phyloP scores from a whole-genome alignment of 2,329 filamentous ascomycete species.

The Penicillium brevicompactum region DNA sequence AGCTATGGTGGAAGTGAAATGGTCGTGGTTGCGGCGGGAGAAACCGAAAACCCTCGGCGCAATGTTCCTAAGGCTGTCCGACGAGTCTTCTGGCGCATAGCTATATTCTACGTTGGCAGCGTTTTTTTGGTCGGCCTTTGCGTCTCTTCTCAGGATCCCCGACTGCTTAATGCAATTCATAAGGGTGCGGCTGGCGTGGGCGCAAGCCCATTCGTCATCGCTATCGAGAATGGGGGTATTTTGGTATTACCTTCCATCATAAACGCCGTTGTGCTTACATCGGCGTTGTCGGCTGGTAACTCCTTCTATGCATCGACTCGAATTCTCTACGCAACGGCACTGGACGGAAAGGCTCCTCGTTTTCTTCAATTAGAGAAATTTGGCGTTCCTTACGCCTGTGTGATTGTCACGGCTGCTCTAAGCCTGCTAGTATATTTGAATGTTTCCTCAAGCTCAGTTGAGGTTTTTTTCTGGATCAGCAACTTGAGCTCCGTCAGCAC shows the following conservation, averaged over 20 bases:
- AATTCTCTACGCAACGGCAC: constrained; percentile 64
- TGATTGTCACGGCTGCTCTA: constrained; percentile 64
- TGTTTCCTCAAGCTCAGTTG: constrained; percentile 62
- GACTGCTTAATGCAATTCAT: constrained; percentile 46
- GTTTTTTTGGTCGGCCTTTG: constrained; percentile 51
- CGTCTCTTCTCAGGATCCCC: constrained; percentile 49
- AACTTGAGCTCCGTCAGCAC: constrained; percentile 32
- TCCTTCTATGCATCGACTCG: constrained; percentile 66
- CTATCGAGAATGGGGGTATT: constrained; percentile 66
- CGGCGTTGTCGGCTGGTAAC: constrained; percentile 67
- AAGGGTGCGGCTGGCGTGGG: constrained; percentile 39
- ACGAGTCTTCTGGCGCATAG: constrained; percentile 55
- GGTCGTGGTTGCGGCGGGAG: constrained; percentile 51
- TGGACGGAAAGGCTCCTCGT: constrained; percentile 63
- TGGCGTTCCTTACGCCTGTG: constrained; percentile 72
- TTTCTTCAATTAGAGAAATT: constrained; percentile 48
- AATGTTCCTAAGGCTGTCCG: constrained; percentile 56
- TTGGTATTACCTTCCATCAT: constrained; percentile 65
- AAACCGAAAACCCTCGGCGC: constrained; percentile 52
- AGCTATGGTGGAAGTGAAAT: constrained; percentile 48
- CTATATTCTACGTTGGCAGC: constrained; percentile 58
- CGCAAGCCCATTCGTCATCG: constrained; percentile 62
- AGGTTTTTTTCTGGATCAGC: constrained; percentile 56
- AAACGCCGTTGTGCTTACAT: constrained; percentile 69
- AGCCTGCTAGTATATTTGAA: constrained; percentile 73